A percentile compares a stretch with the other conserved stretches of the same genome.
Evolutionary conservation across 805 yeast species (phyloP).

Genomic region (Zygosaccharomyces lentus): DNA sequence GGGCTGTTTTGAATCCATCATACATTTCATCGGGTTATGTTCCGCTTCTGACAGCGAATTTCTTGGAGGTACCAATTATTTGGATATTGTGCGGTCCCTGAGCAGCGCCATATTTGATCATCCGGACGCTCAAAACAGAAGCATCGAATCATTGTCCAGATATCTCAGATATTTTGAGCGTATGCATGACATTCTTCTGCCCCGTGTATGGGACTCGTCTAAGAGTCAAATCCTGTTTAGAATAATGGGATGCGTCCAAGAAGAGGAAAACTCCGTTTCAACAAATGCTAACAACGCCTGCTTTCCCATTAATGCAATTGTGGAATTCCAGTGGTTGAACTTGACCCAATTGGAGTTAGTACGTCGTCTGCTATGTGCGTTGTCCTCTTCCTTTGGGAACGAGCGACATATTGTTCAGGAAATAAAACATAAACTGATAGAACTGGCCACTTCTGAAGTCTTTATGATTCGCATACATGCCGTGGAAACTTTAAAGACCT

Average conservation of each 20-base stretch:
- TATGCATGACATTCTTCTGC: constrained; percentile 23
- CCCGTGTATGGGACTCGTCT: constrained; percentile 35
- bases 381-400: constrained; percentile 31
- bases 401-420: constrained; percentile 29
- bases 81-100: constrained; percentile 24
- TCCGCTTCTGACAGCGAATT: constrained; percentile 27
- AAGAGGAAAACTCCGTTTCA: not conserved
- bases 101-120: constrained; percentile 29
- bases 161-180: constrained; percentile 22
- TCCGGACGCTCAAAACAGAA: constrained; percentile 17
- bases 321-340: constrained; percentile 21
- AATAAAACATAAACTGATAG: constrained; percentile 36
- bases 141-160: constrained; percentile 22
- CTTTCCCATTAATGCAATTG: constrained; percentile 6
- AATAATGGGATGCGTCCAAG: constrained; percentile 13
- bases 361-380: constrained; percentile 15
- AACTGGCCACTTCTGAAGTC: constrained; percentile 38
- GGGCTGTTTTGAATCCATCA: constrained; percentile 37
- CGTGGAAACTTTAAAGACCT: constrained; percentile 34
- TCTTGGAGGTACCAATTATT: constrained; percentile 27
- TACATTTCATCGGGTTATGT: constrained; percentile 34
- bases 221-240: constrained; percentile 32
- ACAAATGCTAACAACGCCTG: not conserved
- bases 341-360: constrained; percentile 24
- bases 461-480: constrained; percentile 42